Percentiles rank a stretch among this genome's conserved stretches.
phyloP scores from a whole-genome alignment of 2,329 filamentous ascomycete genomes.

The Apiospora malaysiana region DNA sequence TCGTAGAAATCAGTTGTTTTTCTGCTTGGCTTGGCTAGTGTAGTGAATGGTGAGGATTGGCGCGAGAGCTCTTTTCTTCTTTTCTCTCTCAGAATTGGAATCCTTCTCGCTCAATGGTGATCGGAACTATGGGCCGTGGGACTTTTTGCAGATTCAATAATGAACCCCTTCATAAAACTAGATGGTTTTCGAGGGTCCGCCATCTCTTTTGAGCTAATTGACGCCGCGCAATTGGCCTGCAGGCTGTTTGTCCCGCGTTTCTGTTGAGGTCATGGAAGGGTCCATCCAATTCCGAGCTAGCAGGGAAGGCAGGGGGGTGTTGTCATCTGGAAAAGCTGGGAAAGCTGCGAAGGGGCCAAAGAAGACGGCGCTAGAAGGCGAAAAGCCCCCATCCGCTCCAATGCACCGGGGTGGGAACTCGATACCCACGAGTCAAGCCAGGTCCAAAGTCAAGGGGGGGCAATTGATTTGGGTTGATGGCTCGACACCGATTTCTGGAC shows the following conservation, averaged over 20 bases:
- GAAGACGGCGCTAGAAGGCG: not conserved
- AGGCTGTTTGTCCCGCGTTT: conserved; percentile 2
- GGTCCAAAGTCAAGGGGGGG: not conserved
- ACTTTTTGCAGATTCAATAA: not conserved
- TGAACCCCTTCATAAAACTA: conserved; percentile 15
- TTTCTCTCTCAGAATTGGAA: not conserved
- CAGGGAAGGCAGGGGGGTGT: conserved; percentile 1
- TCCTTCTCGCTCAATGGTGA: not conserved
- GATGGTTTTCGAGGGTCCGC: conserved; percentile 9
- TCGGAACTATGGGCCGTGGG: not conserved
- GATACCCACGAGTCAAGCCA: conserved; percentile 4
- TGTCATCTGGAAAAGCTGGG: conserved; percentile 13
- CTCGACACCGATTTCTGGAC: not conserved
- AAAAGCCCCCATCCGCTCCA: not conserved
- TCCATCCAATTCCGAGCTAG: conserved; percentile 8
- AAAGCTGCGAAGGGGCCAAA: not conserved
- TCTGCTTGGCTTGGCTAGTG: not conserved
- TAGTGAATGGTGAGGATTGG: not conserved
- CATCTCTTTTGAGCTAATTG: conserved; percentile 9
- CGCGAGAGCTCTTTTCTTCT: not conserved
- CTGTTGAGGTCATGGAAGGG: conserved; percentile 12
- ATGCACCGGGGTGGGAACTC: conserved; percentile 1
- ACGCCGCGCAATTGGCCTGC: conserved; percentile 7
- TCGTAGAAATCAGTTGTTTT: not conserved
- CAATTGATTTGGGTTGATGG: not conserved